phyloP scores from a whole-genome alignment of 805 yeast species.

The Lachancea mirantina region DNA sequence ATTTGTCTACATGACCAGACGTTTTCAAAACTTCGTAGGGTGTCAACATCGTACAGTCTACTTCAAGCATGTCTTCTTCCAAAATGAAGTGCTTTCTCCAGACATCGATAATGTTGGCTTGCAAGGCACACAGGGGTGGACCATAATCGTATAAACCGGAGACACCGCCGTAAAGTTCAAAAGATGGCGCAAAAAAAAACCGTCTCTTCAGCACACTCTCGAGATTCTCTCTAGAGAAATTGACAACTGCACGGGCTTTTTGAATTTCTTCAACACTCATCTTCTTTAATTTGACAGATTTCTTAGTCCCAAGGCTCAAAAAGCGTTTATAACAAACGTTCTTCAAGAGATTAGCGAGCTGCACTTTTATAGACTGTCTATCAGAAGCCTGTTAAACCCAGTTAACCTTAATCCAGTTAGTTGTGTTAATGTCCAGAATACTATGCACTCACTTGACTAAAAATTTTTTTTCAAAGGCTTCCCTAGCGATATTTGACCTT shows the following conservation, averaged over 20 bases:
- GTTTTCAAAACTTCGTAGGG: constrained; percentile 97
- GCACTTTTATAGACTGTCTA: constrained; percentile 14
- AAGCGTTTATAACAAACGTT: constrained; percentile 18
- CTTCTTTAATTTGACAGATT: constrained; percentile 21
- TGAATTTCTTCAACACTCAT: constrained; percentile 31
- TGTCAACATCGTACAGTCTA: constrained; percentile 95
- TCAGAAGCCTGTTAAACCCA: too few species aligned
- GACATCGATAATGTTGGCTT: constrained; percentile 86
- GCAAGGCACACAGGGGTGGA: constrained; percentile 99
- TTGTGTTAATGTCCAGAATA: too few species aligned
- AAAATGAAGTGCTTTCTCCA: constrained; percentile 98
- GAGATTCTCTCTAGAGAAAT: constrained; percentile 75
- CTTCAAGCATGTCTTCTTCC: constrained; percentile 98
- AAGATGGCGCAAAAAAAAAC: constrained; percentile 95
- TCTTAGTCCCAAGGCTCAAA: constrained; percentile 24
- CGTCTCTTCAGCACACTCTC: constrained; percentile 91
- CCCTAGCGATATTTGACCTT: too few species aligned
- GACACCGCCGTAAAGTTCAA: constrained; percentile 97
- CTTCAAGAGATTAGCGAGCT: constrained; percentile 12
- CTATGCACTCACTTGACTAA: too few species aligned
- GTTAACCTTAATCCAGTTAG: too few species aligned
- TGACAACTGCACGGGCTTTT: constrained; percentile 28
- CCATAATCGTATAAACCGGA: constrained; percentile 97
- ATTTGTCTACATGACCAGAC: constrained; percentile 98
- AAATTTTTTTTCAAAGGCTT: too few species aligned